These are phyloP conservation scores for Beauveria pseudobassiana DNA, from an alignment of 2,329 filamentous ascomycete genomes.

Conservation along the genomic window DNA sequence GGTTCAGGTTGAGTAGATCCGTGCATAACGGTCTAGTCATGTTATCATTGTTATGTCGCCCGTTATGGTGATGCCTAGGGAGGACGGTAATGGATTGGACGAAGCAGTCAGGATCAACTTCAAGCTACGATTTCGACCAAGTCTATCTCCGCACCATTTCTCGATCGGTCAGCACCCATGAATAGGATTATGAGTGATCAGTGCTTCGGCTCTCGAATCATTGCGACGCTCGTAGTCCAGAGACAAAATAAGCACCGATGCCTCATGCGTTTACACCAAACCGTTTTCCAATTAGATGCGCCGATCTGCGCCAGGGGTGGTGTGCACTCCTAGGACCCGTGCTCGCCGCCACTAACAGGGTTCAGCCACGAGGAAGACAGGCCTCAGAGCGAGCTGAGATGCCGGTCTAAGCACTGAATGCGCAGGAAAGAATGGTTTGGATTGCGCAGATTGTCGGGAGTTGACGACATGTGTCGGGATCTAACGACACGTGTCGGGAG, in stretches of 20 bases:
- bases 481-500: no score
- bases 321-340: background rate
- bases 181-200: background rate
- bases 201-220: background rate
- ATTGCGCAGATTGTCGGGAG: background rate
- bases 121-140: background rate
- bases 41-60: background rate
- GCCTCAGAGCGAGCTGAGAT: background rate
- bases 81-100: background rate
- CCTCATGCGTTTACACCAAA: background rate
- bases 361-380: background rate
- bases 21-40: background rate
- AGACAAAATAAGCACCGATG: background rate
- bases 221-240: background rate
- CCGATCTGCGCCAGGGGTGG: background rate
- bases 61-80: background rate
- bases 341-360: background rate
- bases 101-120: background rate
- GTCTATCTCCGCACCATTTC: no score
- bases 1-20: background rate
- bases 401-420: background rate
- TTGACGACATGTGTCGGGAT: background rate
- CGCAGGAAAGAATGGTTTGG: background rate
- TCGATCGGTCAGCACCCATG: no score
- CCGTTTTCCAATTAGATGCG: background rate